Percentiles rank a stretch among this genome's conserved stretches.
Evolutionary conservation across 768 basidiomycete species (phyloP).

Genomic region (Suillus subalutaceus): DNA sequence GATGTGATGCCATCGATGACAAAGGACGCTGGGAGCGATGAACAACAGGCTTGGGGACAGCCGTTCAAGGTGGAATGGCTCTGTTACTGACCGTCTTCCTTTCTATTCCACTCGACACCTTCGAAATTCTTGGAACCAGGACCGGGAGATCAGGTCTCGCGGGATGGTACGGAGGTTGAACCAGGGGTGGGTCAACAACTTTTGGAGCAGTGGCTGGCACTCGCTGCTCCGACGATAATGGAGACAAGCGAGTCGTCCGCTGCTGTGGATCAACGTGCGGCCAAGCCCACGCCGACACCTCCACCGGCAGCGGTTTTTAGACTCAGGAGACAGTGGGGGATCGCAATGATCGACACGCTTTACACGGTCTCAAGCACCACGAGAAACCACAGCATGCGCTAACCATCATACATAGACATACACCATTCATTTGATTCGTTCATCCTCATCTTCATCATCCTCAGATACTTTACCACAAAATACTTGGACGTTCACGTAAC

Average conservation of each 20-base stretch:
- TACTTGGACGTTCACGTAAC: too few species aligned
- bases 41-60: conserved; percentile 67
- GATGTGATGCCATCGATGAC: conserved; percentile 11
- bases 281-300: conserved; percentile 12
- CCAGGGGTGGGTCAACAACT: conserved; percentile 70
- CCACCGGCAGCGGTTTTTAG: not conserved
- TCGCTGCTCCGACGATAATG: conserved; percentile 23
- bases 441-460: conserved; percentile 8
- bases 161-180: conserved; percentile 93
- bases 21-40: conserved; percentile 6
- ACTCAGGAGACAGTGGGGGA: conserved; percentile 1
- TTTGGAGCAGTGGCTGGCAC: conserved; percentile 67
- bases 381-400: not conserved
- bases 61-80: conserved; percentile 87
- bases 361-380: not conserved
- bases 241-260: conserved; percentile 4
- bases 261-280: conserved; percentile 9
- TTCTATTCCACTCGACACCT: conserved; percentile 79
- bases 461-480: too few species aligned
- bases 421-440: conserved; percentile 18
- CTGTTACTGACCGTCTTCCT: conserved; percentile 64
- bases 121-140: conserved; percentile 93
- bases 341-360: conserved; percentile 4
- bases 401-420: conserved; percentile 9
- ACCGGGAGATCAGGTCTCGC: conserved; percentile 75